phyloP scores from a whole-genome alignment of 2,329 filamentous ascomycete species.

The Cordyceps fumosorosea region DNA sequence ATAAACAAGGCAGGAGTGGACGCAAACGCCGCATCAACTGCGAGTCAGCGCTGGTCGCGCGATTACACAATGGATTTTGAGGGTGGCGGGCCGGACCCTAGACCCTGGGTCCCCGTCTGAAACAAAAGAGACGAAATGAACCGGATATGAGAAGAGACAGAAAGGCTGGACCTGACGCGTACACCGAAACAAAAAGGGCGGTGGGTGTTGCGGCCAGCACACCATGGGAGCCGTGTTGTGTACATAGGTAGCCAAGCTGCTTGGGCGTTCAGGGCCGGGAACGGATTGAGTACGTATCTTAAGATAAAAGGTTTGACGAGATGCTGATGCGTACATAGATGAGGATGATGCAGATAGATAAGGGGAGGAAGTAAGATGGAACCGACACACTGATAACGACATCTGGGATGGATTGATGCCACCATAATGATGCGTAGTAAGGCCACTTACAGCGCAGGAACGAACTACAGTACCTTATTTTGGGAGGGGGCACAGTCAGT shows the following conservation, averaged over 20 bases:
- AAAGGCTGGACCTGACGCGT: neutral
- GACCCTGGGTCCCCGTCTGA: neutral
- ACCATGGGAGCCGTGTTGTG: neutral
- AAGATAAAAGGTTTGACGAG: neutral
- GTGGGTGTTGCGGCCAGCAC: neutral
- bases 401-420: neutral
- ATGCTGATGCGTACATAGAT: neutral
- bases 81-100: neutral
- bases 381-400: neutral
- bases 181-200: neutral
- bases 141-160: neutral
- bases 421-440: neutral
- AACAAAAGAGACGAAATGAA: slow-evolving; percentile 1
- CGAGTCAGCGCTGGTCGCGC: neutral
- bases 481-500: neutral
- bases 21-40: neutral
- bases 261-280: neutral
- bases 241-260: neutral
- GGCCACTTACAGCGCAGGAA: neutral
- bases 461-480: neutral
- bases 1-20: neutral
- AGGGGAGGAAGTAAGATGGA: neutral
- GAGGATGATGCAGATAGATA: neutral
- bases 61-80: neutral
- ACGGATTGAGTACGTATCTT: neutral